These are phyloP conservation scores for Aspergillus carbonarius DNA, from an alignment of 2,329 filamentous ascomycete genomes.

Conservation along the genomic window DNA sequence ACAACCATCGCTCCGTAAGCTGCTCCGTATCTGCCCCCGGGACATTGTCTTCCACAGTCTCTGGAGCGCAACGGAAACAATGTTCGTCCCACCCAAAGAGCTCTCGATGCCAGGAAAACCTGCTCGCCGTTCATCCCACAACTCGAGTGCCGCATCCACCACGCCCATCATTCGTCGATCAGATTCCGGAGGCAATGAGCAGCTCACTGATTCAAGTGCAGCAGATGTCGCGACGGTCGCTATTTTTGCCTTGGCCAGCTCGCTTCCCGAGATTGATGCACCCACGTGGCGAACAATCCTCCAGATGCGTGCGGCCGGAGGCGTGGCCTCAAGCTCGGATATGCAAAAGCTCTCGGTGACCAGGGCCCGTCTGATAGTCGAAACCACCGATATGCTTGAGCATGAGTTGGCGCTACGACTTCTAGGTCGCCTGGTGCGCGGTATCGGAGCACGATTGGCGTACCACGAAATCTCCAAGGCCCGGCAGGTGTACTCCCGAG, in stretches of 20 bases:
- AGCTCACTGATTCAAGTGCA: slow-evolving; percentile 40
- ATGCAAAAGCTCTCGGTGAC: slow-evolving; percentile 34
- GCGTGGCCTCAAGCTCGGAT: slow-evolving; percentile 38
- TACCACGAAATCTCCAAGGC: slow-evolving; percentile 50
- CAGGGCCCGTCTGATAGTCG: slow-evolving; percentile 32
- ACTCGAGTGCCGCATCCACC: slow-evolving; percentile 24
- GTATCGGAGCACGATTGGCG: slow-evolving; percentile 50
- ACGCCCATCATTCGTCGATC: slow-evolving; percentile 29
- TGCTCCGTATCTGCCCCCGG: slow-evolving; percentile 41
- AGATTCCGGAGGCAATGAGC: slow-evolving; percentile 29
- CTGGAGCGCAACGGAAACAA: slow-evolving; percentile 40
- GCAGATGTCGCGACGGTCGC: slow-evolving; percentile 40
- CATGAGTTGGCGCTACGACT: slow-evolving; percentile 54
- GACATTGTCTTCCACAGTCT: slow-evolving; percentile 44
- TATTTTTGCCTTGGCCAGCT: slow-evolving; percentile 39
- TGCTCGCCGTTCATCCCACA: slow-evolving; percentile 33
- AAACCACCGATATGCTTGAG: slow-evolving; percentile 47
- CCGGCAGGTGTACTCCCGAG: slow-evolving; percentile 28
- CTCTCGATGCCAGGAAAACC: slow-evolving; percentile 30
- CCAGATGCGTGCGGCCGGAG: slow-evolving; percentile 43
- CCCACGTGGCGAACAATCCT: slow-evolving; percentile 42
- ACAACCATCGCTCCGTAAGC: slow-evolving; percentile 33
- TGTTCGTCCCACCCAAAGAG: slow-evolving; percentile 41
- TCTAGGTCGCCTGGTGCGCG: slow-evolving; percentile 49
- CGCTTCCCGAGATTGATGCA: slow-evolving; percentile 37